Base-by-base conservation (phyloP, 2,329 filamentous ascomycete genomes). In the Volutella citrinella region DNA sequence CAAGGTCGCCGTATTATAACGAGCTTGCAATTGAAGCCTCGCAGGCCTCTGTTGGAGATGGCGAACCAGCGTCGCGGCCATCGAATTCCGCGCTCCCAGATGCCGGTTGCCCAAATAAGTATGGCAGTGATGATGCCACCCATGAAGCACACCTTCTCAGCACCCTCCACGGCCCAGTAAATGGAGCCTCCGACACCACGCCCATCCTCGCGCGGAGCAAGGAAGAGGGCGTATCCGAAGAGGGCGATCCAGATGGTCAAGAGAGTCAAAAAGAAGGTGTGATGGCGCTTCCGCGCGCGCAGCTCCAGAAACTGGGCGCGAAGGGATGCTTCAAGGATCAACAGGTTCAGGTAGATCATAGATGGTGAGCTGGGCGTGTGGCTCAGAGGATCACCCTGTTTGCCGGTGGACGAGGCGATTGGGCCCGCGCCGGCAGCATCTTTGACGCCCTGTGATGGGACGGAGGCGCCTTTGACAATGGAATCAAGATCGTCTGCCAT, bases 311-410 rank as follows among this genome's bases (percentile, higher is more conserved):
- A 97, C 55, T 98, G 93, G 16, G 88, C 83, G 46, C 93, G 87
- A 21, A 98, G 72, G 6, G 89, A 95, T 30, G 88, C 89, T 63
- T 98, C 93, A 62, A 98, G 86, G 53, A 98, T 94, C 39, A 98
- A 78, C 16, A 98, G 83, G 64, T 98, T 98, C 54, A 98, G 81
- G 67, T 98, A 98, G 57, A 98, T 96, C 71, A 95, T 93, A 34
- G 88, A 87, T 27, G 90, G 90, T 12, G 87, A 88, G 56, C 86
- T 91, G n/a, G 90, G 90, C 12, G 91, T 80, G 42, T 83, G 80
- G 51, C 81, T 82, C 43, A 91, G 76, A 18, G 88, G 87, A 58
- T 94, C 88, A 56, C 68, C 66, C 18, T 69, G 62, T 51, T 72
- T 74, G 49, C 51, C 53, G 49, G 67, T 48, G 45, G 66, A 50